Conservation (phyloP, 1,284 basidiomycete genomes). For the Porogramme epimiltina region DNA sequence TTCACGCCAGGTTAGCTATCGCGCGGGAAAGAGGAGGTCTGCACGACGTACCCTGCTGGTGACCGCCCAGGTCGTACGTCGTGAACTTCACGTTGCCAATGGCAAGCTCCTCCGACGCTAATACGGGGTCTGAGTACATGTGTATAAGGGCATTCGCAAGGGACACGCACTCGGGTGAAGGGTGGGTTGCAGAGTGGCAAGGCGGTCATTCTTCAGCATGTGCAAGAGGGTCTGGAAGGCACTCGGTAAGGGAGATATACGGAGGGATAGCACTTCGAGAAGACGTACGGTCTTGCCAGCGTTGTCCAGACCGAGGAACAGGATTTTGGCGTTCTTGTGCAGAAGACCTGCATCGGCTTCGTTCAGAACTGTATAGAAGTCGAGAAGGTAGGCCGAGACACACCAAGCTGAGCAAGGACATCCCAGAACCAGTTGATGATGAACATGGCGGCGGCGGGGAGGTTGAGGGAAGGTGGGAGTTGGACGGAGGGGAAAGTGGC, state of each 20-base stretch:
- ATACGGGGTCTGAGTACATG: conserved; percentile 1
- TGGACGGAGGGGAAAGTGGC: conserved; percentile 17
- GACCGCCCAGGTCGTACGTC: conserved; percentile 97
- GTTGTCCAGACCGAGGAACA: conserved; percentile 98
- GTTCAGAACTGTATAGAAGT: not conserved
- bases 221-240: conserved; percentile 89
- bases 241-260: not conserved
- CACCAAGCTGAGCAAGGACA: conserved; percentile 88
- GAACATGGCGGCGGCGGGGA: conserved; percentile 58
- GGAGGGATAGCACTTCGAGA: conserved; percentile 2
- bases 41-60: conserved; percentile 80
- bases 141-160: not conserved
- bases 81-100: conserved; percentile 99
- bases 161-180: conserved; percentile 89
- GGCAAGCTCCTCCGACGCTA: conserved; percentile 98
- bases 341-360: conserved; percentile 67
- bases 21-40: not conserved
- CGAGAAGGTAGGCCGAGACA: conserved; percentile 27
- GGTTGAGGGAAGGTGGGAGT: conserved; percentile 23
- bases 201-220: conserved; percentile 99
- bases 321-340: conserved; percentile 99
- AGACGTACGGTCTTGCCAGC: conserved; percentile 94
- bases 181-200: conserved; percentile 97
- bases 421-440: conserved; percentile 96
- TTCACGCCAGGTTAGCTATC: conserved; percentile 3